Conservation (phyloP, 1,139 yeast species). For the Yamadazyma siamensis region DNA sequence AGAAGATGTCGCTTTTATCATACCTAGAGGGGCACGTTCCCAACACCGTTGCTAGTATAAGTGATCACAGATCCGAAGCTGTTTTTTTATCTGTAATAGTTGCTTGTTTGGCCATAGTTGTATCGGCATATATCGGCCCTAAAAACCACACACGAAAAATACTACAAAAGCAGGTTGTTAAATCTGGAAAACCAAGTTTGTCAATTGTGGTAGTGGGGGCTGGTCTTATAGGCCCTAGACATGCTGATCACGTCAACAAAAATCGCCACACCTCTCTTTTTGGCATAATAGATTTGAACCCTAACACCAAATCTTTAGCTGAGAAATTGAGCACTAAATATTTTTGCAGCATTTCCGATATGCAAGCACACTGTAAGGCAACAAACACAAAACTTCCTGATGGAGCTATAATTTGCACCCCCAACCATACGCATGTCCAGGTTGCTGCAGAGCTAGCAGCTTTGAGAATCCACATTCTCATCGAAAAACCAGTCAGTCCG, state of each 20-base stretch:
- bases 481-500: constrained; percentile 44
- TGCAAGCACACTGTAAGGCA: constrained; percentile 25
- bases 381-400: constrained; percentile 27
- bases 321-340: constrained; percentile 21
- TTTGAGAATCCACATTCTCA: constrained; percentile 33
- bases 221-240: constrained; percentile 40
- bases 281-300: constrained; percentile 35
- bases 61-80: too few relatives aligned
- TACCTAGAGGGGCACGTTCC: too few relatives aligned
- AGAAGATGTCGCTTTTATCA: too few relatives aligned
- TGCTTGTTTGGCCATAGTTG: too few relatives aligned
- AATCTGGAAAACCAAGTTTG: too few relatives aligned
- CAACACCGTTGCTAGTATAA: too few relatives aligned
- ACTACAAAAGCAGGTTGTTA: neutral
- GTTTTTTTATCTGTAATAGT: too few relatives aligned
- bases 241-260: constrained; percentile 28
- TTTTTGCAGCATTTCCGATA: constrained; percentile 24
- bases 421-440: constrained; percentile 38
- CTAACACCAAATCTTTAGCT: constrained; percentile 23
- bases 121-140: neutral
- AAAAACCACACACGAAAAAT: neutral
- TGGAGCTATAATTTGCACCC: constrained; percentile 44
- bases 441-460: constrained; percentile 33
- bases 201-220: constrained; percentile 23
- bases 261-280: constrained; percentile 25